Evolutionary conservation across 2,329 filamentous ascomycete genomes (phyloP).

Genomic region (Delphinella strobiligena): DNA sequence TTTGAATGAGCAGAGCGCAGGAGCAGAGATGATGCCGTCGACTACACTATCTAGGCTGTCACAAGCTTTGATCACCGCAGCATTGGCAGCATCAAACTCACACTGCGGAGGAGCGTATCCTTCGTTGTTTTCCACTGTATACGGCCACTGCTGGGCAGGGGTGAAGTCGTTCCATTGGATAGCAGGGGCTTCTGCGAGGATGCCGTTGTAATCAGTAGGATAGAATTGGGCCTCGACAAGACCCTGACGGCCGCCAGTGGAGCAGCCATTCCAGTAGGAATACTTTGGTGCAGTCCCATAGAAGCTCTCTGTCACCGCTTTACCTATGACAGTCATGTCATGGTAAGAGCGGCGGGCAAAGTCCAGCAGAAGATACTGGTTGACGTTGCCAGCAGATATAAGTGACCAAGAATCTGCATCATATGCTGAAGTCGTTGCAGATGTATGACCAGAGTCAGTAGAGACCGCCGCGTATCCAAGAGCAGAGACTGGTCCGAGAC

Average conservation of each 20-base stretch:
- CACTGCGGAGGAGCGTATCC: slow-evolving; percentile 20
- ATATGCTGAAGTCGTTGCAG: too few species aligned
- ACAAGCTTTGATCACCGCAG: slow-evolving; percentile 23
- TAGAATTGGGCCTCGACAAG: slow-evolving; percentile 42
- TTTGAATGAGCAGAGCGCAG: slow-evolving; percentile 20
- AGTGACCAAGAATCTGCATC: too few species aligned
- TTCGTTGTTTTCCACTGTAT: too few species aligned
- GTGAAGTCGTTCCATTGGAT: too few species aligned
- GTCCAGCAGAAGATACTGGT: too few species aligned
- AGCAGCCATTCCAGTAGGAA: slow-evolving; percentile 47
- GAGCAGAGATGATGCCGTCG: slow-evolving; percentile 23
- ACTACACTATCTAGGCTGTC: slow-evolving; percentile 25
- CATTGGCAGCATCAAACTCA: slow-evolving; percentile 24
- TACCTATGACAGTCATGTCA: slow-evolving; percentile 19
- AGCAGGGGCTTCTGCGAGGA: slow-evolving; percentile 36
- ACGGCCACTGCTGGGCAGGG: too few species aligned
- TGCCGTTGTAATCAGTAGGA: slow-evolving; percentile 46
- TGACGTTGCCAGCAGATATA: too few species aligned
- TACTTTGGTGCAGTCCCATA: slow-evolving; percentile 27
- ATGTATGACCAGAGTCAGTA: too few species aligned
- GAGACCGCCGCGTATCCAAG: too few species aligned
- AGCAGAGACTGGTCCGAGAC: too few species aligned
- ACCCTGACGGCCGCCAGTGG: slow-evolving; percentile 47
- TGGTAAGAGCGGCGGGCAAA: too few species aligned
- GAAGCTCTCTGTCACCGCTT: slow-evolving; percentile 23